Evolutionary conservation across 495 filamentous ascomycete species (phyloP), one percentile per base, ranked within the genome.

Genomic region (Aspergillus taichungensis): DNA sequence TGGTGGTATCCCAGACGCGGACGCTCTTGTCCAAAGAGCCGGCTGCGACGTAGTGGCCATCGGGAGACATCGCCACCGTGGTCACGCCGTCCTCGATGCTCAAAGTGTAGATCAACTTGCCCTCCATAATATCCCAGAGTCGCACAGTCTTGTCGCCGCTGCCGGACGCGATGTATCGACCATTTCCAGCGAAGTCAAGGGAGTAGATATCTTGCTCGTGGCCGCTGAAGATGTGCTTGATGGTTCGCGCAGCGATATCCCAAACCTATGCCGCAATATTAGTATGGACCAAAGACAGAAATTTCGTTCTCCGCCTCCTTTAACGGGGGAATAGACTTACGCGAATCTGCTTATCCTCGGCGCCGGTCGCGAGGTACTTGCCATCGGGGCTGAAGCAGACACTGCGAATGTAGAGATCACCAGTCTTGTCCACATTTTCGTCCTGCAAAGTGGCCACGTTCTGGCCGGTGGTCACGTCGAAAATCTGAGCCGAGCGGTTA

Each of bases 131-230:
- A 64, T 92, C 86, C 88, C 88, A 94, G 5, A 94, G 79, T 39
- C 88, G 81, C 34, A 94, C 88, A 11, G 88, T 91, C 49, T 87
- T 76, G 58, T 94, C 88, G 42, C 88, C 87, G 64, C 84, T 88
- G 24, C 88, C 88, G 29, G 88, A 94, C 9, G 88, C 88, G 53
- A 94, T 94, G 47, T 85, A 86, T 35, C 84, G 84, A 7, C 88
- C 88, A 51, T 92, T 88, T 24, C 86, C 77, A 14, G 88, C 84
- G 53, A 92, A 94, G 53, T 94, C 88, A 8, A 94, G 72, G n/a
- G 86, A 91, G 61, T 94, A 94, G 49, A 94, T 94, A 47, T 94
- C 88, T 60, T 94, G 88, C 63, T 94, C 88, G 61, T 94, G 88
- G 13, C 88, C 88, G 29, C 74, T 65, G 65, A 94, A 92, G 4